A percentile compares a stretch with the other conserved stretches of the same genome.
phyloP scores from a whole-genome alignment of 352 stramenopile genomes.

The Phytophthora fragariae region DNA sequence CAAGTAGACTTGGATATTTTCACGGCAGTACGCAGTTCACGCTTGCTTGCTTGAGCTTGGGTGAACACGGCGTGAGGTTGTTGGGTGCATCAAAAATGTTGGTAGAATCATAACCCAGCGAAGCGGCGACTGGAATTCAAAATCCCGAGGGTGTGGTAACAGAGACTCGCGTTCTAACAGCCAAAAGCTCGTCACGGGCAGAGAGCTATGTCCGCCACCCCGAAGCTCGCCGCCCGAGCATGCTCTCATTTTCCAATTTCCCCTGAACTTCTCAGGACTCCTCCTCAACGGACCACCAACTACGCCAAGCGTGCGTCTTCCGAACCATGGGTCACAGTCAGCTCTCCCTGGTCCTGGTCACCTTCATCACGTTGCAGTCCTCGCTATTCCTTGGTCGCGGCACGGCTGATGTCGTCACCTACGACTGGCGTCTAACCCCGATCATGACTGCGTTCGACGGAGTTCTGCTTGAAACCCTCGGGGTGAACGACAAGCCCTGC shows the following conservation, averaged over 20 bases:
- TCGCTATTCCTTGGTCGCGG: background rate
- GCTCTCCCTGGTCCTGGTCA: background rate
- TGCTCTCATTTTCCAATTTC: slow-evolving; percentile 25
- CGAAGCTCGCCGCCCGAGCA: background rate
- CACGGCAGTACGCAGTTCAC: background rate
- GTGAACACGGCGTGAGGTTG: background rate
- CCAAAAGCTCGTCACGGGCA: background rate
- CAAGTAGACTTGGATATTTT: slow-evolving; percentile 7
- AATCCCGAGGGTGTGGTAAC: slow-evolving; percentile 3
- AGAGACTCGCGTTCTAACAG: slow-evolving; percentile 10
- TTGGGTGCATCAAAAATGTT: slow-evolving; percentile 16
- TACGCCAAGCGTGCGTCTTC: slow-evolving; percentile 12
- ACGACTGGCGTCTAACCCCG: slow-evolving; percentile 33
- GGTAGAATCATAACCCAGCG: slow-evolving; percentile 14
- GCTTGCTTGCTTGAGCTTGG: background rate
- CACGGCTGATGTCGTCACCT: slow-evolving; percentile 25
- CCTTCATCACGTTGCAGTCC: slow-evolving; percentile 7
- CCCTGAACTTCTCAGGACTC: slow-evolving; percentile 22
- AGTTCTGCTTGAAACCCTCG: slow-evolving; percentile 21
- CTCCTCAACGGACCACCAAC: slow-evolving; percentile 1
- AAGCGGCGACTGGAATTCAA: slow-evolving; percentile 18
- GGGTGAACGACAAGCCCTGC: slow-evolving; percentile 31
- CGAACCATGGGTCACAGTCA: slow-evolving; percentile 11
- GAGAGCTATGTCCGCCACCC: background rate
- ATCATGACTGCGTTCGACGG: slow-evolving; percentile 35